These are phyloP conservation scores for Fusarium humuli DNA, from an alignment of 2,329 filamentous ascomycete genomes.

Conservation along the genomic window DNA sequence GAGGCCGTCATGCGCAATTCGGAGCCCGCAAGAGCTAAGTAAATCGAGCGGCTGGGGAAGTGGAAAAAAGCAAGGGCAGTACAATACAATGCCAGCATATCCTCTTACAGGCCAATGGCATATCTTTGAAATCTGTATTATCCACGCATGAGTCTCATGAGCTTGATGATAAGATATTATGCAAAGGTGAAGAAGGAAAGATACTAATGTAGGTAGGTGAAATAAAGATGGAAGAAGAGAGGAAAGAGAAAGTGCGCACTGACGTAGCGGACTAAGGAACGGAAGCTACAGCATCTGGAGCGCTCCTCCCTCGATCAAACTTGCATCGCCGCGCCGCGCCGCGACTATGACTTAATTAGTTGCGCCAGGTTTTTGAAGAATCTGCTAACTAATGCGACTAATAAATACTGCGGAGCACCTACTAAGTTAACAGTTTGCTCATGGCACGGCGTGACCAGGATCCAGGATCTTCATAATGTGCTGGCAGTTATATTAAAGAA, in stretches of 20 bases:
- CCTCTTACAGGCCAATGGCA: constrained; percentile 42
- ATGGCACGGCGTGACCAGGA: constrained; percentile 8
- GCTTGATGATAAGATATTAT: neutral
- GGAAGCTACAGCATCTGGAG: constrained; percentile 7
- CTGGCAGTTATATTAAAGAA: neutral
- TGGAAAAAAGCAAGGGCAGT: constrained; percentile 31
- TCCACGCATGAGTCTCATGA: constrained; percentile 14
- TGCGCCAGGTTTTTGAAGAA: constrained; percentile 24
- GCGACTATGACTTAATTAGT: constrained; percentile 29
- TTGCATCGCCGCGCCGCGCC: constrained; percentile 2
- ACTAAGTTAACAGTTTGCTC: neutral
- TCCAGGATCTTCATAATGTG: neutral
- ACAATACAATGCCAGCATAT: constrained; percentile 36
- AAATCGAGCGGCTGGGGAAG: constrained; percentile 34
- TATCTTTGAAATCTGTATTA: constrained; percentile 22
- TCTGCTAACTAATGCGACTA: constrained; percentile 5
- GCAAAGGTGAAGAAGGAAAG: constrained; percentile 5
- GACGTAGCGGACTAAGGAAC: constrained; percentile 16
- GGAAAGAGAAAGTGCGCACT: constrained; percentile 13
- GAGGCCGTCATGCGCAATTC: constrained; percentile 29
- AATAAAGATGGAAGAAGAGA: constrained; percentile 4
- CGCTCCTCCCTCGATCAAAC: constrained; percentile 23
- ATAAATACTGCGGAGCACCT: neutral
- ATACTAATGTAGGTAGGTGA: neutral
- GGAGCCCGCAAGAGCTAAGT: constrained; percentile 24